These are phyloP conservation scores for Fonsecaea nubica DNA, from an alignment of 2,329 filamentous ascomycete genomes.

Conservation along the genomic window DNA sequence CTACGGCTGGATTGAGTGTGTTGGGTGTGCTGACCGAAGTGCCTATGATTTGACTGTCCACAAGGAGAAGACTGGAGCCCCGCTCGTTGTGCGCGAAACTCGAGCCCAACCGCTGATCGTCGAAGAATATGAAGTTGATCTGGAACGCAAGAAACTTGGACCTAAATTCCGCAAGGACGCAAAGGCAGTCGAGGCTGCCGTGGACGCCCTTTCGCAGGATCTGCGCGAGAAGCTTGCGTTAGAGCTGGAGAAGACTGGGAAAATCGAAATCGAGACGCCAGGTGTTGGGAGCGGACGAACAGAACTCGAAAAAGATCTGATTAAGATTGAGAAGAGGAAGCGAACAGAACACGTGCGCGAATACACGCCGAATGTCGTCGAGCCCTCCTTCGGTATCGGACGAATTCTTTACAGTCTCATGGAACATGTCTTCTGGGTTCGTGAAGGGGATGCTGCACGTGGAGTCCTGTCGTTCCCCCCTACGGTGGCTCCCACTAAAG, in stretches of 20 bases:
- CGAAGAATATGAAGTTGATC: slow-evolving; percentile 85
- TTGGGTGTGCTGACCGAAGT: slow-evolving; percentile 93
- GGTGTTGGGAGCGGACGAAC: slow-evolving; percentile 73
- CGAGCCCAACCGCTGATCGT: slow-evolving; percentile 77
- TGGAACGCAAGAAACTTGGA: slow-evolving; percentile 95
- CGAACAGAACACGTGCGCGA: slow-evolving; percentile 83
- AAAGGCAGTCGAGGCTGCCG: slow-evolving; percentile 79
- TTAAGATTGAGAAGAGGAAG: slow-evolving; percentile 83
- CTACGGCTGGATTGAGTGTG: slow-evolving; percentile 97
- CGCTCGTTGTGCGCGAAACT: slow-evolving; percentile 82
- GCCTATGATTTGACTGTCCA: slow-evolving; percentile 94
- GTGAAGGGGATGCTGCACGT: slow-evolving; percentile 81
- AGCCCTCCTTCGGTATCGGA: slow-evolving; percentile 96
- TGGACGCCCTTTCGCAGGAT: slow-evolving; percentile 78
- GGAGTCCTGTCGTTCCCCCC: slow-evolving; percentile 80
- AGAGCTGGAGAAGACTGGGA: slow-evolving; percentile 74
- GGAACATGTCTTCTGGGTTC: slow-evolving; percentile 95
- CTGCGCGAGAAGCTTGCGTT: slow-evolving; percentile 80
- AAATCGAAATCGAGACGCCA: slow-evolving; percentile 77
- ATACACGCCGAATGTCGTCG: slow-evolving; percentile 94
- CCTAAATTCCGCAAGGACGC: slow-evolving; percentile 94
- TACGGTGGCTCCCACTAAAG: slow-evolving; percentile 89
- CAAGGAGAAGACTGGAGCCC: slow-evolving; percentile 86
- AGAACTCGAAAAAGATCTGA: slow-evolving; percentile 77
- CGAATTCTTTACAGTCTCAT: slow-evolving; percentile 91